These are phyloP conservation scores for Extremus antarcticus DNA, from an alignment of 495 filamentous ascomycete genomes.

Conservation along the genomic window DNA sequence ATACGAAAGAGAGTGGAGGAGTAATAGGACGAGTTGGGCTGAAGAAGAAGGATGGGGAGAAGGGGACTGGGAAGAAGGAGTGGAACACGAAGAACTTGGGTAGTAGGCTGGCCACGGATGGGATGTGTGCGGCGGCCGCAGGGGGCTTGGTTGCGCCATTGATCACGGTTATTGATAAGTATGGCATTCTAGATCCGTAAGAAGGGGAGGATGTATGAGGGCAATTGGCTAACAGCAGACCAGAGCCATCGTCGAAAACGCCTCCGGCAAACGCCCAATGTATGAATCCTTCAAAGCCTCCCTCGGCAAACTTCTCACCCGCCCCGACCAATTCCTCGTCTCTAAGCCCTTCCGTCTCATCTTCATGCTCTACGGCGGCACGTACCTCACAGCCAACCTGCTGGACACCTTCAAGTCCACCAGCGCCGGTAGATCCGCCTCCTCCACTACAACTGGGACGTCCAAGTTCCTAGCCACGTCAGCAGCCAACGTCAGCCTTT, in stretches of 20 bases:
- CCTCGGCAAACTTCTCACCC: constrained; percentile 49
- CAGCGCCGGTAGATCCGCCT: constrained; percentile 42
- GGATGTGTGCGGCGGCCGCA: constrained; percentile 59
- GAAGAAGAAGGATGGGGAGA: constrained; percentile 1
- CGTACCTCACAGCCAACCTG: constrained; percentile 80
- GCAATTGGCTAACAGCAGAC: not conserved
- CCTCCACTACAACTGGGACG: constrained; percentile 56
- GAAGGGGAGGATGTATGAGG: too few species aligned
- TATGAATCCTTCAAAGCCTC: constrained; percentile 52
- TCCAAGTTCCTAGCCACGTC: constrained; percentile 75
- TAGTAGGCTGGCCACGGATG: constrained; percentile 60
- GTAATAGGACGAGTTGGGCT: not conserved
- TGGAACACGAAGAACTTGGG: constrained; percentile 74
- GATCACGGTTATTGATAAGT: constrained; percentile 90
- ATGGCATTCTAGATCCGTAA: constrained; percentile 21
- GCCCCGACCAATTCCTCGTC: constrained; percentile 61
- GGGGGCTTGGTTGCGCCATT: constrained; percentile 76
- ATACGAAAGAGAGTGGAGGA: not conserved
- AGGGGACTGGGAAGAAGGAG: constrained; percentile 18
- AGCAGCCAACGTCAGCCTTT: constrained; percentile 78
- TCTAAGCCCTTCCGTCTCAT: constrained; percentile 79
- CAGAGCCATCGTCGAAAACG: constrained; percentile 92
- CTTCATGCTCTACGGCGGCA: constrained; percentile 76
- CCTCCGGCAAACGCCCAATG: constrained; percentile 69
- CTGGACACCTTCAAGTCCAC: constrained; percentile 75